phyloP scores from a whole-genome alignment of 768 basidiomycete species.

The Lenzites betulinus region DNA sequence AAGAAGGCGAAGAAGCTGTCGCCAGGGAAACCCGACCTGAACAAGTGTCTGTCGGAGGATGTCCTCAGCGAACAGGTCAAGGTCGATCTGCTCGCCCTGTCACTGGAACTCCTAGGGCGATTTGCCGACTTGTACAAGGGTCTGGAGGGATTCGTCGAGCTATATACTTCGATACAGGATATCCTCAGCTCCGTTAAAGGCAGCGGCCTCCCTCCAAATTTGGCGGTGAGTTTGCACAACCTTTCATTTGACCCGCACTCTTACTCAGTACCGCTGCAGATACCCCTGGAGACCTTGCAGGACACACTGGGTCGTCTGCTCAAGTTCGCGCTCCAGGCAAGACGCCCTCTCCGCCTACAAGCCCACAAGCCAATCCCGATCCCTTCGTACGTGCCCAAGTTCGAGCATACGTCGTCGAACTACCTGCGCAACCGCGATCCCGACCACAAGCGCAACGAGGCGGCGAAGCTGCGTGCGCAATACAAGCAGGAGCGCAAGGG shows the following conservation, averaged over 20 bases:
- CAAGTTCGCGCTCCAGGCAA: conserved; percentile 69
- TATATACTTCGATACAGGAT: conserved; percentile 67
- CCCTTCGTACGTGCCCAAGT: conserved; percentile 90
- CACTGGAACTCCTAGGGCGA: conserved; percentile 62
- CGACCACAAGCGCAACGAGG: conserved; percentile 87
- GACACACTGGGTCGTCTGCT: conserved; percentile 63
- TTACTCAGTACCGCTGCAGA: conserved; percentile 39
- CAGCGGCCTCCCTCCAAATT: conserved; percentile 45
- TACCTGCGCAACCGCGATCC: conserved; percentile 85
- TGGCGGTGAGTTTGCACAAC: conserved; percentile 53
- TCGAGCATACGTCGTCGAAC: conserved; percentile 74
- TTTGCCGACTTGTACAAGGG: conserved; percentile 79
- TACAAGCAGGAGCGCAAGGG: conserved; percentile 97
- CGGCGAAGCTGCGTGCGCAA: conserved; percentile 80
- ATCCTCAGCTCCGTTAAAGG: conserved; percentile 58
- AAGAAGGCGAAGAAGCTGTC: conserved; percentile 44
- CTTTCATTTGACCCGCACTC: not conserved
- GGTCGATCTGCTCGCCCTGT: conserved; percentile 64
- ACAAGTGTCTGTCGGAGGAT: conserved; percentile 39
- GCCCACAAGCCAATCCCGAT: conserved; percentile 97
- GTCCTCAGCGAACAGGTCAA: conserved; percentile 58
- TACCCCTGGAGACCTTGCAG: conserved; percentile 43
- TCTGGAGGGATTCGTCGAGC: conserved; percentile 81
- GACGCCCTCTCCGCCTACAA: conserved; percentile 82
- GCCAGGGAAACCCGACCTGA: conserved; percentile 50